Conservation (phyloP, 2,329 filamentous ascomycete genomes). For the Monosporascus ibericus region DNA sequence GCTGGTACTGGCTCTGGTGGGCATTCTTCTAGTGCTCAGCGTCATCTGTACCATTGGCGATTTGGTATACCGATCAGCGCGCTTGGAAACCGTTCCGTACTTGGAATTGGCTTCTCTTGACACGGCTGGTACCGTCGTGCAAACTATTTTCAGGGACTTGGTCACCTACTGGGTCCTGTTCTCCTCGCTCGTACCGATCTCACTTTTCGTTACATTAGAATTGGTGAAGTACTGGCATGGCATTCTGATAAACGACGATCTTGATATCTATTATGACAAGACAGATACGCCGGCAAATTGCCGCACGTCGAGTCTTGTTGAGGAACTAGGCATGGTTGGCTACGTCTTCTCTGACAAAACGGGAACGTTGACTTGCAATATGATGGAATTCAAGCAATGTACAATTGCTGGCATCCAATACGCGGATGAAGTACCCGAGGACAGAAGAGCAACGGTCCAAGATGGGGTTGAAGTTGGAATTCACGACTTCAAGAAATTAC, state of each 20-base stretch:
- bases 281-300: constrained; percentile 94
- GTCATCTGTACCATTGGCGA: constrained; percentile 89
- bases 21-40: constrained; percentile 76
- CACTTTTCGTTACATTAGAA: constrained; percentile 94
- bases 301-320: constrained; percentile 90
- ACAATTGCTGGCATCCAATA: constrained; percentile 93
- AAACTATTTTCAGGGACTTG: constrained; percentile 87
- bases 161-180: constrained; percentile 99
- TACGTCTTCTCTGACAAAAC: constrained; percentile 99
- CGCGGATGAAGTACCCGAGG: constrained; percentile 84
- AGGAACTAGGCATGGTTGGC: constrained; percentile 96
- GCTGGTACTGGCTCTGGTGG: constrained; percentile 85
- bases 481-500: constrained; percentile 74
- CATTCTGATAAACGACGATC: constrained; percentile 94
- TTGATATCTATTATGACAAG: constrained; percentile 96
- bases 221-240: constrained; percentile 97
- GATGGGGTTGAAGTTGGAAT: constrained; percentile 75
- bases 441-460: constrained; percentile 71
- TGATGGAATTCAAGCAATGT: constrained; percentile 98
- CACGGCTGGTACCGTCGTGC: constrained; percentile 48
- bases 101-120: constrained; percentile 60
- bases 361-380: constrained; percentile 92
- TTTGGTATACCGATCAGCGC: constrained; percentile 66
- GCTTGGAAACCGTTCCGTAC: constrained; percentile 61
- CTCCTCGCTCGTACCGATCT: constrained; percentile 93